Evolutionary conservation across 768 basidiomycete species (phyloP).

Genomic region (Mycena galericulata): DNA sequence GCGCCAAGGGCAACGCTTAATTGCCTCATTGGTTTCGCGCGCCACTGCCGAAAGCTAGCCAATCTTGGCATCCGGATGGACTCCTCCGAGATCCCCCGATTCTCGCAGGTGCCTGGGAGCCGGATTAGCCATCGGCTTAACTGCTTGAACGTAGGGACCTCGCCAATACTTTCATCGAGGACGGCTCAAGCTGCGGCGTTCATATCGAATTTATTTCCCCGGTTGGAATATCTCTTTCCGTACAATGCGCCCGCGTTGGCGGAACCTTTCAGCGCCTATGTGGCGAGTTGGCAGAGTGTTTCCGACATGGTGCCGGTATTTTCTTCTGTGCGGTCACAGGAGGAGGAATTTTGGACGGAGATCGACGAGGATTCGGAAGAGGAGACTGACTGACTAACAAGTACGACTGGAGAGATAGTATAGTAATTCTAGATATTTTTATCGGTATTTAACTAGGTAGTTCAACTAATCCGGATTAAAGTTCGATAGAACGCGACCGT

Average conservation of each 20-base stretch:
- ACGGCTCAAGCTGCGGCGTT: constrained; percentile 13
- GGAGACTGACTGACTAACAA: neutral
- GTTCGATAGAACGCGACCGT: constrained; percentile 6
- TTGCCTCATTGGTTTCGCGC: constrained; percentile 22
- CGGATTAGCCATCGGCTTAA: neutral
- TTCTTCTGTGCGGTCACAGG: constrained; percentile 10
- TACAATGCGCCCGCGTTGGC: neutral
- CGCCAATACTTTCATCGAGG: neutral
- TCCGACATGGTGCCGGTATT: constrained; percentile 11
- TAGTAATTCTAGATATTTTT: neutral
- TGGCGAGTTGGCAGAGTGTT: constrained; percentile 11
- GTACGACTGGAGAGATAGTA: neutral
- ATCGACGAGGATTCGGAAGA: neutral
- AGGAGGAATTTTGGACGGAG: constrained; percentile 20
- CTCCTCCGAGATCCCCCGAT: constrained; percentile 4
- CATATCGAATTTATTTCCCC: constrained; percentile 23
- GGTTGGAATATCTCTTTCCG: constrained; percentile 2
- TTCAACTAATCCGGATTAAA: too few species aligned
- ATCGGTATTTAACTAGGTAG: too few species aligned
- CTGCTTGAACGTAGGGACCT: constrained; percentile 18
- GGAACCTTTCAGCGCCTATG: neutral
- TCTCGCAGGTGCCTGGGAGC: constrained; percentile 4
- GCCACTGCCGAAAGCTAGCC: neutral
- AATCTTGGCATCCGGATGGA: constrained; percentile 12
- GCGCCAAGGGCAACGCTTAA: constrained; percentile 13